Base-by-base conservation (phyloP, 2,329 filamentous ascomycete species). In the Fusarium newnesense region DNA sequence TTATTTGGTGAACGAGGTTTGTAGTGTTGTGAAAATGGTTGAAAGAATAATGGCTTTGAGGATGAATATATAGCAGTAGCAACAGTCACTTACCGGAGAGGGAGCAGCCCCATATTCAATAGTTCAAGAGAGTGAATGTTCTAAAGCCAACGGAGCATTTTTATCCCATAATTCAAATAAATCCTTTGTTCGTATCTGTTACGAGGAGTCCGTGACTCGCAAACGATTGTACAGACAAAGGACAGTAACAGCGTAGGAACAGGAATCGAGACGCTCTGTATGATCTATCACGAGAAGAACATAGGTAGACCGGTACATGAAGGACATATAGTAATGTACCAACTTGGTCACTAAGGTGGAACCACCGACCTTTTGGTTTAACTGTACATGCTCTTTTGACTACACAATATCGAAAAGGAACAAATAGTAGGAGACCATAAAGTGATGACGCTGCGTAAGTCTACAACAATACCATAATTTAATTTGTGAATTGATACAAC, bases 61-160 rank as follows among this genome's bases (percentile, higher is more conserved):
- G 50, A 42, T n/a, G 36, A 42, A 54, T 54, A 42, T 54, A 54
- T 54, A 54, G 13, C 13, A 40, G 15, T 13, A 54, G 15, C 4
- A 28, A 40, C 19, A n/a, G 28, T 42, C 26, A 42, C 11, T 42
- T 5, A 26, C 50, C 7, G 2, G 21, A n/a, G 19, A n/a, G 15
- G 19, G 34, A 26, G 19, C 50, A 39, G 24, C 26, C 10, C 18
- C 9, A 21, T 52, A 52, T 26, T 11, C 32, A 21, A 18, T 19
- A 26, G n/a, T 36, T 10, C 49, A 21, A 26, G 49, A 50, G 16
- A 7, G 18, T 26, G 32, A 36, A 36, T 11, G 18, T 36, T 52
- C 49, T 16, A 21, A 52, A 21, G 7, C 49, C 7, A 36, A 8
- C n/a, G 6, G 32, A 52, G 26, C 18, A 26, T 3, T 21, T 26